Base-by-base conservation (phyloP, 192 early-diverging fungal genomes). In the Chytriomyces sp. region DNA sequence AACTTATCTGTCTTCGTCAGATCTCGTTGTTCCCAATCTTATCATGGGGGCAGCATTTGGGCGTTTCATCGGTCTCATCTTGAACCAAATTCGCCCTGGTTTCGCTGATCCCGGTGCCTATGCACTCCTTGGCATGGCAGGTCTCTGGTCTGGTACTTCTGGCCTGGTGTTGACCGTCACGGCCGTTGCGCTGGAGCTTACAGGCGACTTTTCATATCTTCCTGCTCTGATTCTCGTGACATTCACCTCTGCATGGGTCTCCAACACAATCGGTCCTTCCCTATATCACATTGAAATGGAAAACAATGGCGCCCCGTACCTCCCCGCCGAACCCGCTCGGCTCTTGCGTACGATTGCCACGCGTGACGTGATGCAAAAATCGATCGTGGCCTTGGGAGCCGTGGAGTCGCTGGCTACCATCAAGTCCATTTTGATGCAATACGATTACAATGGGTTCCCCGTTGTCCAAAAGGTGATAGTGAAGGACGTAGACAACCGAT, bases 211-310 rank as follows among this genome's bases (percentile, higher is more conserved):
- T 52, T 66, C 57, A 30, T 54, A 52, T 2, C 53, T 81, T 14
- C 71, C 73, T 19, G 80, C 70, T 6, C 31, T 78, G 31, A 64
- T 81, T 32, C 44, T 78, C 25, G 76, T 75, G 2, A 39, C 39
- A 53, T 30, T 74, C 39, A 62, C 71, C 5, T 40, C 71, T 34
- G 67, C 66, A 34, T 44, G 79, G 30, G 80, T 64, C 28, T 64
- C 39, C 12, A 40, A 19, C 19, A 19, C 30, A 6, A 28, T 58
- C 31, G 61, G 75, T n/a, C 70, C 70, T 22, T 75, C 73, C 14
- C 53, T 81, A 5, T 81, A 81, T 69, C 80, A 81, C 56, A 38
- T 25, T 31, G 80, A 81, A 63, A 73, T 78, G 76, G 68, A 78
- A 32, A 55, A 65, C 59, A 73, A 64, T 57, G 67, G 67, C 10